These are phyloP conservation scores for Termitomyces sp. DNA, from an alignment of 768 basidiomycete species.

Conservation along the genomic window DNA sequence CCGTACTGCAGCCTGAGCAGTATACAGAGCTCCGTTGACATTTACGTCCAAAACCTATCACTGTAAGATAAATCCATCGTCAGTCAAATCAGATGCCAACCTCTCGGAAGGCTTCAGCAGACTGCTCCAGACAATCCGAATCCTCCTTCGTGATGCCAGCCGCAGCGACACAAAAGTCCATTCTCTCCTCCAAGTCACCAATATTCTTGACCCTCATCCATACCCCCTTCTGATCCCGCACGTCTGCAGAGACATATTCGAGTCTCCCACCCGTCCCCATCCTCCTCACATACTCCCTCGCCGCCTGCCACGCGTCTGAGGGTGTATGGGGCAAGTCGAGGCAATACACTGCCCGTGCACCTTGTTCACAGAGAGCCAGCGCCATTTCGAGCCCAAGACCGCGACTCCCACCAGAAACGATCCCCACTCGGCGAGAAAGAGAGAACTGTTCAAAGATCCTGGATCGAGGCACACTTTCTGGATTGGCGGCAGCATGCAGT, in stretches of 20 bases:
- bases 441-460: conserved; percentile 61
- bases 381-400: conserved; percentile 83
- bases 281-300: conserved; percentile 46
- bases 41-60: conserved; percentile 66
- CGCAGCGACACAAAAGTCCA: conserved; percentile 76
- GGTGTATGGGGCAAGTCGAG: conserved; percentile 56
- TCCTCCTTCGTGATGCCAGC: conserved; percentile 65
- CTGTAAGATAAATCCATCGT: background rate
- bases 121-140: conserved; percentile 62
- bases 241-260: conserved; percentile 68
- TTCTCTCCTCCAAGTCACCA: conserved; percentile 60
- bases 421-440: conserved; percentile 50
- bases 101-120: conserved; percentile 59
- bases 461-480: conserved; percentile 30
- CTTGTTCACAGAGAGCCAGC: conserved; percentile 66
- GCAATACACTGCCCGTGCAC: conserved; percentile 67
- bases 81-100: conserved; percentile 27
- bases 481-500: conserved; percentile 34
- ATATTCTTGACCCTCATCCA: conserved; percentile 59
- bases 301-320: conserved; percentile 54
- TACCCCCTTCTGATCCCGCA: conserved; percentile 55
- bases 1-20: conserved; percentile 61
- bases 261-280: conserved; percentile 39
- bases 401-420: conserved; percentile 61
- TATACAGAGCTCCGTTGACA: conserved; percentile 58